Evolutionary conservation across 2,329 filamentous ascomycete genomes (phyloP), one percentile per base, ranked within the genome.

Genomic region (Arachnomyces sp.): DNA sequence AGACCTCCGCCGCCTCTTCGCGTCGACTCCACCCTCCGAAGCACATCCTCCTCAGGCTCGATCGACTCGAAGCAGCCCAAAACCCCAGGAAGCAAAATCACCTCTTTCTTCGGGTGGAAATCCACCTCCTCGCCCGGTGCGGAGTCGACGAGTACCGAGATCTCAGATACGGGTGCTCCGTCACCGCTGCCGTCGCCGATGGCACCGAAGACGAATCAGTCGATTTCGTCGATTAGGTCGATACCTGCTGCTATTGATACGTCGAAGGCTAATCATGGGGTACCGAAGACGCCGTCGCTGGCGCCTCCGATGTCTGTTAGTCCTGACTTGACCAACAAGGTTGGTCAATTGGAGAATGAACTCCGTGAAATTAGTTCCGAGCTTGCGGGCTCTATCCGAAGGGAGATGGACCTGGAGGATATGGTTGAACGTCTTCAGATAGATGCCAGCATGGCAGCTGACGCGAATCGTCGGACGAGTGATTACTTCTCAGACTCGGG

Each of bases 401-500:
- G 92, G 45, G 92, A 98, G 68, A 90, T 98, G 77, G 92, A 98
- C 52, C 66, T 98, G 25, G 92, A 98, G 63, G 92, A 98, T 61
- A 73, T 96, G 34, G 81, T 96, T 1, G 92, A 98, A 50, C 75
- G 84, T 43, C 68, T 94, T 51, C 89, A 95, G 59, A 69, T 79
- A n/a, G 88, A 95, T 55, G 72, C 73, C 47, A 79, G 63, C 56
- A 72, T 55, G 65, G 71, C 61, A 57, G 69, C 50, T 53, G 62
- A 70, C n/a, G 57, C 73, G 18, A 80, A 76, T 47, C 82, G 84
- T 59, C 77, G 90, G 45, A 93, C 86, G 7, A 96, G 92, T 65
- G 92, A 98, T 65, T 96, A 98, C 66, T 98, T 92, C 60, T 98
- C 92, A 2, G 92, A 98, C 61, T 94, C 89, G 4, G 92, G 92